Base-by-base conservation (phyloP, 225 moss, liverwort and hornwort genomes). In the Lunularia cruciata region DNA sequence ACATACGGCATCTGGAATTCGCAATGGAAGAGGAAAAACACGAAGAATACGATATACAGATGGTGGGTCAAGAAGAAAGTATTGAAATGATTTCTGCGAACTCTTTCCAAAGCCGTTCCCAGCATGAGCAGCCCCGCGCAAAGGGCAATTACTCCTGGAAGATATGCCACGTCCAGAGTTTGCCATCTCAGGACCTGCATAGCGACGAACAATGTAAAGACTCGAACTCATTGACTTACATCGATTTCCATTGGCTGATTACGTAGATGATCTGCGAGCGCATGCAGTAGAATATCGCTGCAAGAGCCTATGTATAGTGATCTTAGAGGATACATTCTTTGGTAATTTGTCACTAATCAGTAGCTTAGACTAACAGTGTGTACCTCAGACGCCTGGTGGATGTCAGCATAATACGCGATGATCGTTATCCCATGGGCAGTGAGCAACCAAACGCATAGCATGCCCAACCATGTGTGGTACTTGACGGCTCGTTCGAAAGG, bases 401-500 rank as follows among this genome's bases (percentile, higher is more conserved):
- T 37, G 40, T 22, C 2, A n/a, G 63, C 35, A 3, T 16, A 59
- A 20, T 31, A 59, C 16, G 25, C 34, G 3, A 23, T 30, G 25
- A 64, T 0, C 11, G 57, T 14, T 12, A 31, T 35, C 10, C 76
- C 69, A 18, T 79, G 79, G 38, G 8, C 39, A 3, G 52, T 45
- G 33, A 70, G 27, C 9, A 74, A 18, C 54, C 45, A 68, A 6
- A 79, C 51, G 0, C 67, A 63, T 28, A 70, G 54, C 4, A 13
- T 55, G 3, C 88, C 88, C 14, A 90, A 55, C 84, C 90, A 90
- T 43, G 57, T 72, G 52, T 90, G 90, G 61, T 87, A 82, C 75
- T 82, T 90, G 34, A 90, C 82, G 25, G 82, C 90, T 16, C 87
- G 84, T 70, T 86, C 87, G 32, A 83, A 83, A 11, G 86, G 86